phyloP scores from a whole-genome alignment of 2,329 filamentous ascomycete genomes.

The Drechslerella dactyloides region DNA sequence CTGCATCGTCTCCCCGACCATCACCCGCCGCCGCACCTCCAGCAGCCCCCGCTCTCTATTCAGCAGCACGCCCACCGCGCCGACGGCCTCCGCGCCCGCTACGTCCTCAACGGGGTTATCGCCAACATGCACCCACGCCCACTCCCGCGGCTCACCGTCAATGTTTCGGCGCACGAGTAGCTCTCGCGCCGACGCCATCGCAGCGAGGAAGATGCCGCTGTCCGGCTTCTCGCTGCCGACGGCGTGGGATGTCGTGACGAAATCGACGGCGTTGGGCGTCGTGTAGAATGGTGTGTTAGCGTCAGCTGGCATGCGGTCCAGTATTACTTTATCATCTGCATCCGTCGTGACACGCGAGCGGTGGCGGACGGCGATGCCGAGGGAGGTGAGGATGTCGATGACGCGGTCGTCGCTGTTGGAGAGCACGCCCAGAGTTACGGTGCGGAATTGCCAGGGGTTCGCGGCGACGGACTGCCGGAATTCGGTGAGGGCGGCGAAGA shows the following conservation, averaged over 20 bases:
- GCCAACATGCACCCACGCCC: constrained; percentile 64
- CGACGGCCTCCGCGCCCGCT: constrained; percentile 65
- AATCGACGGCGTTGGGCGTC: constrained; percentile 60
- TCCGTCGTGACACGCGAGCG: neutral
- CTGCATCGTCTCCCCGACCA: constrained; percentile 16
- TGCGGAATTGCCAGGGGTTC: constrained; percentile 29
- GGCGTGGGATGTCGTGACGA: constrained; percentile 69
- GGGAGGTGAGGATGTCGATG: constrained; percentile 63
- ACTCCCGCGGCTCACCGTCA: constrained; percentile 52
- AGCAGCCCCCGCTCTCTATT: constrained; percentile 29
- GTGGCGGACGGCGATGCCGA: constrained; percentile 58
- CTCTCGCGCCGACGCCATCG: constrained; percentile 56
- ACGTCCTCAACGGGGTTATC: constrained; percentile 68
- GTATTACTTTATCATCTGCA: too few species aligned
- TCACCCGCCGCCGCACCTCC: constrained; percentile 5
- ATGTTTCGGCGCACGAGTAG: constrained; percentile 20
- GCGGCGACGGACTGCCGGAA: constrained; percentile 29
- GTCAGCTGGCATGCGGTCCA: neutral
- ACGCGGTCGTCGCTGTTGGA: constrained; percentile 71
- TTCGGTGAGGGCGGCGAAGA: constrained; percentile 60
- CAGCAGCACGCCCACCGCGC: constrained; percentile 66
- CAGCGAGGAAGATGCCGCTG: constrained; percentile 64
- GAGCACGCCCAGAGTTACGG: constrained; percentile 65
- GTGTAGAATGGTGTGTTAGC: neutral
- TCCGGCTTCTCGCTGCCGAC: constrained; percentile 68